Percentiles rank a stretch among this genome's conserved stretches.
Conservation (phyloP, 371 early-diverging fungal genomes). For the Amoeboradix gromovi region DNA sequence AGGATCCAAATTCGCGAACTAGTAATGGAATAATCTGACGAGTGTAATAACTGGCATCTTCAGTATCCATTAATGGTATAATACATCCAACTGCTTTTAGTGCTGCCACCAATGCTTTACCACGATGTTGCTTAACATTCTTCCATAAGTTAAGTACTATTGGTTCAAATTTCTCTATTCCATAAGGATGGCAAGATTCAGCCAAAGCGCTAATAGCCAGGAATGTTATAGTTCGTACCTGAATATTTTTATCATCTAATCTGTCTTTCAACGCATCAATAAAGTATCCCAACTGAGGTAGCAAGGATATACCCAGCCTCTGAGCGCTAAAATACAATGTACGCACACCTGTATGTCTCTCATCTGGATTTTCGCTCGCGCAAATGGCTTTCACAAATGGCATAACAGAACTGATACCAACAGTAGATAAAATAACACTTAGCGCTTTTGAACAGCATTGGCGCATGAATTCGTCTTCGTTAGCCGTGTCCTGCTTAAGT, state of each 20-base stretch:
- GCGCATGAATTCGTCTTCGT: constrained; percentile 84
- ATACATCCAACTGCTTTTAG: constrained; percentile 87
- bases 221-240: constrained; percentile 77
- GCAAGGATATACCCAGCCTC: constrained; percentile 64
- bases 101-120: constrained; percentile 85
- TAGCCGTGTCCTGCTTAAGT: constrained; percentile 91
- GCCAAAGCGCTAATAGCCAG: constrained; percentile 79
- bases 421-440: constrained; percentile 79
- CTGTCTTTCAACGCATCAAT: constrained; percentile 70
- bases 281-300: constrained; percentile 67
- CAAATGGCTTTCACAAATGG: constrained; percentile 90
- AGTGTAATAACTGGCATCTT: constrained; percentile 70
- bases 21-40: constrained; percentile 66
- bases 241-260: constrained; percentile 76
- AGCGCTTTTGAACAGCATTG: constrained; percentile 92
- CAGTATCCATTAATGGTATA: constrained; percentile 83
- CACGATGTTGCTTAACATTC: constrained; percentile 73
- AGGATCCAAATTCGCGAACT: constrained; percentile 79
- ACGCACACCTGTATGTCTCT: constrained; percentile 88
- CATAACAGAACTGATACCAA: constrained; percentile 71
- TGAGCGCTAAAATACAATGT: constrained; percentile 87
- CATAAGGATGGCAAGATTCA: constrained; percentile 87
- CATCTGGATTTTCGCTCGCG: constrained; percentile 72
- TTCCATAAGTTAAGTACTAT: constrained; percentile 68
- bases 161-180: constrained; percentile 79